These are phyloP conservation scores for Trametopsis cervina DNA, from an alignment of 768 basidiomycete genomes.

Conservation along the genomic window DNA sequence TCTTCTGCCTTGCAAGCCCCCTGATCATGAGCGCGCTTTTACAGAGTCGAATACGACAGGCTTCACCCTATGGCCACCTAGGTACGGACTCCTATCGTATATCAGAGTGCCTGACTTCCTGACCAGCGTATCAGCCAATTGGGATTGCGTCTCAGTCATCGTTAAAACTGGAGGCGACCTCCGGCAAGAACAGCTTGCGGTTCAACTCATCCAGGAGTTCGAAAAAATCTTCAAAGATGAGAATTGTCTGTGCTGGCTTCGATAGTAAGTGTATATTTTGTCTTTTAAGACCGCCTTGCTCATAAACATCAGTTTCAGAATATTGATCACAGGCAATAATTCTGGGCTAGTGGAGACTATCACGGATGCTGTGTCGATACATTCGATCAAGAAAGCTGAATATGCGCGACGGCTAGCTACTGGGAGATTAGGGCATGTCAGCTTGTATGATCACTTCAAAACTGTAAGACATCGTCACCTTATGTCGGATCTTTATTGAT, in stretches of 20 bases:
- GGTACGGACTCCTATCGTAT: constrained; percentile 37
- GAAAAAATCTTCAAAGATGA: constrained; percentile 94
- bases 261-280: constrained; percentile 50
- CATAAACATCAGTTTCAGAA: constrained; percentile 67
- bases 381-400: constrained; percentile 98
- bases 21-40: background rate
- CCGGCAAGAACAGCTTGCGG: constrained; percentile 95
- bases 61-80: constrained; percentile 94
- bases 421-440: constrained; percentile 80
- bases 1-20: background rate
- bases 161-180: constrained; percentile 97
- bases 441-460: constrained; percentile 87
- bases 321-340: constrained; percentile 86
- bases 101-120: background rate
- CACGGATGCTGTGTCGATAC: constrained; percentile 96
- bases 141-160: constrained; percentile 94
- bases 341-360: constrained; percentile 98
- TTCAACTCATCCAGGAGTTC: constrained; percentile 91
- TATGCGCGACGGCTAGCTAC: constrained; percentile 84
- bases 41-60: constrained; percentile 83
- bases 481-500: no score
- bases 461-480: no score
- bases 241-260: constrained; percentile 86
- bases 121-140: constrained; percentile 40
- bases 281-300: constrained; percentile 4